These are phyloP conservation scores for Sporisorium exsertum DNA, from an alignment of 1,284 basidiomycete species.

Conservation along the genomic window DNA sequence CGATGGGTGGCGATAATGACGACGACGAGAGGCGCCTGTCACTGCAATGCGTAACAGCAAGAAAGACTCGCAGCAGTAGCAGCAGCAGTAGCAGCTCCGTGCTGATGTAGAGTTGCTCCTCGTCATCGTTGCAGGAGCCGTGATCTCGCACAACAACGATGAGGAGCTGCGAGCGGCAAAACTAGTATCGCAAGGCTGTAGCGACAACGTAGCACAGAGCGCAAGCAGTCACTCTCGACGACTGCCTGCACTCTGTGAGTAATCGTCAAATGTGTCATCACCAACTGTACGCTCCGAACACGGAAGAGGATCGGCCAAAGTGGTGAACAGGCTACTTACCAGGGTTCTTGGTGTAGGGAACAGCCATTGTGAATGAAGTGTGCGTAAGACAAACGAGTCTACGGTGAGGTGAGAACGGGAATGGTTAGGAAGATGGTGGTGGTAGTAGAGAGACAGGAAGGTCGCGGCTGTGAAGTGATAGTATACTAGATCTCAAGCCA, in stretches of 20 bases:
- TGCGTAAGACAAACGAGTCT: conserved; percentile 22
- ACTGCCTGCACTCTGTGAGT: not conserved
- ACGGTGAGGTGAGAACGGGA: conserved; percentile 1
- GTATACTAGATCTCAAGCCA: not conserved
- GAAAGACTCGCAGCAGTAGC: not conserved
- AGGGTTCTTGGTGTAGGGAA: conserved; percentile 59
- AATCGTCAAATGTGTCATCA: not conserved
- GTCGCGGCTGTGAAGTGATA: conserved; percentile 1
- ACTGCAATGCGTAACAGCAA: not conserved
- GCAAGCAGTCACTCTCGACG: not conserved
- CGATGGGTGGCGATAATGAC: not conserved
- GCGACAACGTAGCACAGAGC: not conserved
- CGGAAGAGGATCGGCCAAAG: not conserved
- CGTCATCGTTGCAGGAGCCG: not conserved
- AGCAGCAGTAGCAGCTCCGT: conserved; percentile 1
- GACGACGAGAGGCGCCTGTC: not conserved
- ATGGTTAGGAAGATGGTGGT: conserved; percentile 16
- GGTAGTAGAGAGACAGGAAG: conserved; percentile 12
- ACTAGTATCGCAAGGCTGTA: not conserved
- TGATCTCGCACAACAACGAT: not conserved
- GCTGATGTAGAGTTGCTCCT: too few species aligned
- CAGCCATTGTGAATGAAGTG: conserved; percentile 47
- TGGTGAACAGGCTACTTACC: conserved; percentile 34
- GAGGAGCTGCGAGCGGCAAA: not conserved
- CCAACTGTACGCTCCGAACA: conserved; percentile 6